Evolutionary conservation across 1,284 basidiomycete species (phyloP).

Genomic region (Paramarasmius palmivorus): DNA sequence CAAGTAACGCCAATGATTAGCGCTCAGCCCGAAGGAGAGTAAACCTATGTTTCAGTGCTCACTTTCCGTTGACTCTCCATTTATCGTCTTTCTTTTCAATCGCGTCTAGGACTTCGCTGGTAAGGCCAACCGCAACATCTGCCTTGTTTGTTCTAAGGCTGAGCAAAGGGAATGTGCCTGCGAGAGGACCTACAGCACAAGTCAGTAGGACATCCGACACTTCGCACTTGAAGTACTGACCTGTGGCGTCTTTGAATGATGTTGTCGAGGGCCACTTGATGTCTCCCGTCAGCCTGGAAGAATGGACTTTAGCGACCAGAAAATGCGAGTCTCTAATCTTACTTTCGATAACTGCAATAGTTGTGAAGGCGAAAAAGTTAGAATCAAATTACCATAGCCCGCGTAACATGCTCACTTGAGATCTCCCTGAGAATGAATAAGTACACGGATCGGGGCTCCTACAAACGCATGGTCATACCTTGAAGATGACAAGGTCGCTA

Average conservation of each 20-base stretch:
- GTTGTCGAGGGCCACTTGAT: slow-evolving; percentile 87
- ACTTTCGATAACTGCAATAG: slow-evolving; percentile 72
- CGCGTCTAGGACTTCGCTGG: slow-evolving; percentile 60
- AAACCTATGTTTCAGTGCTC: slow-evolving; percentile 29
- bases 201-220: slow-evolving; percentile 3
- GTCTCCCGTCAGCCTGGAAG: slow-evolving; percentile 82
- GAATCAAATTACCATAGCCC: background rate
- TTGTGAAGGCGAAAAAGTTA: background rate
- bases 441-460: background rate
- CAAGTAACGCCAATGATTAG: background rate
- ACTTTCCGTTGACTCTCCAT: slow-evolving; percentile 86
- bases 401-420: slow-evolving; percentile 62
- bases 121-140: slow-evolving; percentile 86
- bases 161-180: slow-evolving; percentile 78
- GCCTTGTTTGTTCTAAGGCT: slow-evolving; percentile 95
- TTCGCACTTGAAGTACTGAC: slow-evolving; percentile 36
- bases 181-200: slow-evolving; percentile 62
- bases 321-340: too few relatives aligned
- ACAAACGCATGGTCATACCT: slow-evolving; percentile 43
- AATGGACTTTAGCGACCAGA: too few relatives aligned
- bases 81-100: slow-evolving; percentile 70
- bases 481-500: slow-evolving; percentile 89
- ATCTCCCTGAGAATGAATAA: slow-evolving; percentile 65
- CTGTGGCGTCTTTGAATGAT: slow-evolving; percentile 77
- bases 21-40: background rate